phyloP scores from a whole-genome alignment of 129 eudicot species.

The Flaveria bidentis region DNA sequence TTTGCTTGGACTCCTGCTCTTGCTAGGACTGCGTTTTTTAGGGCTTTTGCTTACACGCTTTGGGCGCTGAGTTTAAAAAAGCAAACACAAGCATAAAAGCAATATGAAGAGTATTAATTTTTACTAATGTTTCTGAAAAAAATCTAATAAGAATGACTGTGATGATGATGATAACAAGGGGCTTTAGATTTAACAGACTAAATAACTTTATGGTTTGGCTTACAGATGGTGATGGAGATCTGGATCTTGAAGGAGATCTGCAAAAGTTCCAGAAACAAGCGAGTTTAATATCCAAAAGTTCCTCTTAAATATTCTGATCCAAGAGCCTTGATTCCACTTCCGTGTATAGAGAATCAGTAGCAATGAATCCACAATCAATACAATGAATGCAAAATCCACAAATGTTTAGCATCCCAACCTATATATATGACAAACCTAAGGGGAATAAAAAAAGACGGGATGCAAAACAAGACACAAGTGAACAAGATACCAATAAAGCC shows the following conservation, averaged over 20 bases:
- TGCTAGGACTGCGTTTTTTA: slow-evolving; percentile 49
- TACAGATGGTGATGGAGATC: slow-evolving; percentile 88
- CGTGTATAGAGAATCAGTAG: slow-evolving; percentile 62
- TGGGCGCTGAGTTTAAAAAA: slow-evolving; percentile 44
- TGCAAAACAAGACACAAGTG: slow-evolving; percentile 31
- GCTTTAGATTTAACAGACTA: background rate
- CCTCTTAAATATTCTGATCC: slow-evolving; percentile 76
- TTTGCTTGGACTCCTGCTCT: slow-evolving; percentile 57
- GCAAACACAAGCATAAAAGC: slow-evolving; percentile 22
- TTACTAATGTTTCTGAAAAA: background rate
- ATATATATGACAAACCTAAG: slow-evolving; percentile 1
- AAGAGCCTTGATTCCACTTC: slow-evolving; percentile 83
- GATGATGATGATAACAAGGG: background rate
- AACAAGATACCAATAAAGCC: slow-evolving; percentile 41
- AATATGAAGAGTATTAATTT: slow-evolving; percentile 8
- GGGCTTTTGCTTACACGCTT: slow-evolving; percentile 76
- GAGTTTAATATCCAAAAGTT: slow-evolving; percentile 78
- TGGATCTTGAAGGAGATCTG: slow-evolving; percentile 99
- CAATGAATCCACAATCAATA: slow-evolving; percentile 43
- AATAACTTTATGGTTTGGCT: slow-evolving; percentile 35
- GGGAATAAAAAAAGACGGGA: background rate
- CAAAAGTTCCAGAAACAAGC: slow-evolving; percentile 97
- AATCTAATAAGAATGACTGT: background rate
- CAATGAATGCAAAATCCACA: slow-evolving; percentile 37
- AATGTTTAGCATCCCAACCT: slow-evolving; percentile 39